Conservation (phyloP, 352 stramenopile genomes). For the Globisporangium viniferum region DNA sequence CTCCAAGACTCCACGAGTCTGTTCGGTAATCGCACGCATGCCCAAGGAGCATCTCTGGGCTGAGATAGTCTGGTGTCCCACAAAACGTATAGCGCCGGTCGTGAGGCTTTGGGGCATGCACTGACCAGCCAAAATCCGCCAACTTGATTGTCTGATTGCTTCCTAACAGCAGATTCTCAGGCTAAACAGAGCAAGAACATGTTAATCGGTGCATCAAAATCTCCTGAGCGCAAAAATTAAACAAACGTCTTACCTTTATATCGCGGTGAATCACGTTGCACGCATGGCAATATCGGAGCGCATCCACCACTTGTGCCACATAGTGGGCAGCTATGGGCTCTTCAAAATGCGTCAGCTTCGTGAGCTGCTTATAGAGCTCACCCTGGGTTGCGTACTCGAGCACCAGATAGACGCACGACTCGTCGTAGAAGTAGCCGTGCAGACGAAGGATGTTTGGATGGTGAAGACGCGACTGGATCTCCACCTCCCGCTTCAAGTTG, state of each 20-base stretch:
- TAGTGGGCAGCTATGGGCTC: constrained; percentile 61
- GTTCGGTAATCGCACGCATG: constrained; percentile 64
- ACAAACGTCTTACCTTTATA: constrained; percentile 60
- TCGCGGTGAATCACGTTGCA: constrained; percentile 85
- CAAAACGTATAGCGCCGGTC: constrained; percentile 72
- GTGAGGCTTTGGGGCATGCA: constrained; percentile 65
- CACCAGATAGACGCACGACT: constrained; percentile 77
- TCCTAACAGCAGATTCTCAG: constrained; percentile 81
- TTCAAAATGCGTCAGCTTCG: constrained; percentile 45
- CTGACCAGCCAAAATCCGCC: constrained; percentile 86
- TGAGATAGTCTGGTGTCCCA: constrained; percentile 84
- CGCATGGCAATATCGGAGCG: constrained; percentile 73
- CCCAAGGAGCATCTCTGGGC: constrained; percentile 73
- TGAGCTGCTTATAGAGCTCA: constrained; percentile 80
- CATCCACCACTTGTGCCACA: constrained; percentile 73
- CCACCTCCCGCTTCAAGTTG: constrained; percentile 80
- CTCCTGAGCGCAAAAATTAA: background rate
- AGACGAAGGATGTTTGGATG: constrained; percentile 77
- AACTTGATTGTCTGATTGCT: constrained; percentile 79
- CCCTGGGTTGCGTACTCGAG: constrained; percentile 81
- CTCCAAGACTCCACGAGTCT: constrained; percentile 81
- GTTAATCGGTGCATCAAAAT: background rate
- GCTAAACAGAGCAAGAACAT: constrained; percentile 29
- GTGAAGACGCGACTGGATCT: constrained; percentile 76
- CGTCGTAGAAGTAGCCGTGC: constrained; percentile 86